A percentile compares a stretch with the other conserved stretches of the same genome.
Conservation (phyloP, 208 protist species). For the Phytomonas francai region DNA sequence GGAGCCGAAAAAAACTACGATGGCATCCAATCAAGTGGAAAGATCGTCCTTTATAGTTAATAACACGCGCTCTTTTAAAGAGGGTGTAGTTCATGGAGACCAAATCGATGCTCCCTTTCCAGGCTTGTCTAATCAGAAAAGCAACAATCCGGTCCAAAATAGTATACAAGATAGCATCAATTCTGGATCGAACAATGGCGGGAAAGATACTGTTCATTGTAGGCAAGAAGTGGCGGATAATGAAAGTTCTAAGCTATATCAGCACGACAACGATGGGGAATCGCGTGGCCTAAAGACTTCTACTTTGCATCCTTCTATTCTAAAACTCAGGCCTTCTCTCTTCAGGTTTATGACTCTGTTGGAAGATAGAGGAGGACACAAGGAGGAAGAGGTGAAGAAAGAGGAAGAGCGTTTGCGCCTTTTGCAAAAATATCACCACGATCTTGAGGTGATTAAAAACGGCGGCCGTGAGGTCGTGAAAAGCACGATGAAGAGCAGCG, state of each 20-base stretch:
- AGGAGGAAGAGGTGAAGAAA: conserved; percentile 14
- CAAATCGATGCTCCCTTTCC: background rate
- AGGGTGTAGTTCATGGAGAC: background rate
- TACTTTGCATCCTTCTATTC: background rate
- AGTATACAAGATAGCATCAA: background rate
- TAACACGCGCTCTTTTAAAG: background rate
- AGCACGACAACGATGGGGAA: background rate
- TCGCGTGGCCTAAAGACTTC: background rate
- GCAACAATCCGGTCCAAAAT: background rate
- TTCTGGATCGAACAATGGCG: background rate
- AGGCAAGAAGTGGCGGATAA: background rate
- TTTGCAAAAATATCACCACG: conserved; percentile 40
- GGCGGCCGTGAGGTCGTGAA: conserved; percentile 33
- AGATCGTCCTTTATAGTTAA: background rate
- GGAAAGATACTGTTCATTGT: background rate
- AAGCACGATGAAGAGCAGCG: conserved; percentile 27
- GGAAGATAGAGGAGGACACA: conserved; percentile 6
- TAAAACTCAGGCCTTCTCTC: background rate
- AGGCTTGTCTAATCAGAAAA: background rate
- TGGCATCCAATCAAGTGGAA: background rate
- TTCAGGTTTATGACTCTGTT: conserved; percentile 5
- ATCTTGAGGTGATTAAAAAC: conserved; percentile 39
- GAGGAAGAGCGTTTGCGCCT: conserved; percentile 31
- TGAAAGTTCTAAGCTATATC: background rate
- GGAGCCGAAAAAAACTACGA: background rate